Evolutionary conservation across 371 early-diverging fungal species (phyloP).

Genomic region (Mucor sp.): DNA sequence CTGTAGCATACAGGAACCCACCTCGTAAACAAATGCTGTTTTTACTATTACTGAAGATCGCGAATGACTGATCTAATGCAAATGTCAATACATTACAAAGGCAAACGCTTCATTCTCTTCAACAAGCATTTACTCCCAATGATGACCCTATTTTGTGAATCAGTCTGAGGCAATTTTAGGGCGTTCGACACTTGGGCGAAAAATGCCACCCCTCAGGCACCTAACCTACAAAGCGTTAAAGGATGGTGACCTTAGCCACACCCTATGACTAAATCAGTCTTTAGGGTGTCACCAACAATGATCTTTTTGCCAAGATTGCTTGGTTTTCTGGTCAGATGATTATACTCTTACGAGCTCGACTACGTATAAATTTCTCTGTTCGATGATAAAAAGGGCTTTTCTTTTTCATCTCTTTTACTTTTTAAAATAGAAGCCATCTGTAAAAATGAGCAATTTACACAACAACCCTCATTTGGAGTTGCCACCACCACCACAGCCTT

Average conservation of each 20-base stretch:
- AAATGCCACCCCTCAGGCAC: not conserved
- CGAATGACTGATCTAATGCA: too few relatives aligned
- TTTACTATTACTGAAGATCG: too few relatives aligned
- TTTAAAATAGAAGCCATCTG: not conserved
- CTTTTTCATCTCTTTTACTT: not conserved
- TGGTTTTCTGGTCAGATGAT: conserved; percentile 5
- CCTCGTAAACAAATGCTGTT: too few relatives aligned
- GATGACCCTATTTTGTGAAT: too few relatives aligned
- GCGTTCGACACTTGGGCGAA: not conserved
- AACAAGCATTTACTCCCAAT: not conserved
- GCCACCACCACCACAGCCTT: conserved; percentile 3
- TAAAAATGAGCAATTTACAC: conserved; percentile 5
- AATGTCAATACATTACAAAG: not conserved
- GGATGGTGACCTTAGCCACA: not conserved
- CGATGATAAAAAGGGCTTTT: not conserved
- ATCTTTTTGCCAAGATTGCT: conserved; percentile 2
- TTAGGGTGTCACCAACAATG: not conserved
- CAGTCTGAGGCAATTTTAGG: too few relatives aligned
- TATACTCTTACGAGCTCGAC: not conserved
- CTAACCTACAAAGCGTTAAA: not conserved
- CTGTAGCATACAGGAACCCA: not conserved
- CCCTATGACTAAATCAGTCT: not conserved
- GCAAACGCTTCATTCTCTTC: not conserved
- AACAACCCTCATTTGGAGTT: conserved; percentile 11
- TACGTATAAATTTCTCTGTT: not conserved